phyloP scores from a whole-genome alignment of 2,329 filamentous ascomycete species.

The Exophiala aquamarina region DNA sequence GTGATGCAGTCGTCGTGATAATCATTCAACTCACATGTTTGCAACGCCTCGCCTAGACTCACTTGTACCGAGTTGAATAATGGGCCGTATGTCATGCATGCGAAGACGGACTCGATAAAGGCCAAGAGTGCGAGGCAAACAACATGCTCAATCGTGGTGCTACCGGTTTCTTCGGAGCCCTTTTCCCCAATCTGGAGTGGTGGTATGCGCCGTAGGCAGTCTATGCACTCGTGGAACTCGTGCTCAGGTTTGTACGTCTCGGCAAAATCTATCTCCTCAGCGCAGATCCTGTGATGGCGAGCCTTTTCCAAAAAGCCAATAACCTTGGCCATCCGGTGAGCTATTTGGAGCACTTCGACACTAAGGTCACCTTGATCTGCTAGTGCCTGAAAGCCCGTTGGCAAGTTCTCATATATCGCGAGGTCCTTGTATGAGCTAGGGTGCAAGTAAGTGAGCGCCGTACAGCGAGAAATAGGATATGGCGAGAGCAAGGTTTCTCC shows the following conservation, averaged over 20 bases:
- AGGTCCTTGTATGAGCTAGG: neutral
- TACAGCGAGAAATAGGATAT: neutral
- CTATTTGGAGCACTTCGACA: conserved; percentile 4
- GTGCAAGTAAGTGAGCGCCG: too few species aligned
- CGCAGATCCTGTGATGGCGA: neutral
- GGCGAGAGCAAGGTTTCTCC: conserved; percentile 2
- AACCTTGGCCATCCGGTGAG: conserved; percentile 1
- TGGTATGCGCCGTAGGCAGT: conserved; percentile 8
- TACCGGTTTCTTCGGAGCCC: neutral
- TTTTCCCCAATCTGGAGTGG: too few species aligned
- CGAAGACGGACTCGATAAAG: too few species aligned
- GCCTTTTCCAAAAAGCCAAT: conserved; percentile 3
- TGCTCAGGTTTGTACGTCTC: conserved; percentile 9
- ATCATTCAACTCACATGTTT: too few species aligned
- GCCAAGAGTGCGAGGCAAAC: conserved; percentile 6
- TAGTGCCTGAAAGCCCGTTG: neutral
- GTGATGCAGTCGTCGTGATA: too few species aligned
- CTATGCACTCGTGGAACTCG: conserved; percentile 10
- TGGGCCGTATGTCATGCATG: too few species aligned
- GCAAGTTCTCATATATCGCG: conserved; percentile 3
- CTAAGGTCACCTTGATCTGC: conserved; percentile 3
- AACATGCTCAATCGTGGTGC: conserved; percentile 6
- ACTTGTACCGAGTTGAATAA: too few species aligned
- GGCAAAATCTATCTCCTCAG: neutral
- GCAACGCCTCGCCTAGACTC: too few species aligned